Conservation (phyloP, 2,329 filamentous ascomycete species). For the Chaetomiaceae sp. region DNA sequence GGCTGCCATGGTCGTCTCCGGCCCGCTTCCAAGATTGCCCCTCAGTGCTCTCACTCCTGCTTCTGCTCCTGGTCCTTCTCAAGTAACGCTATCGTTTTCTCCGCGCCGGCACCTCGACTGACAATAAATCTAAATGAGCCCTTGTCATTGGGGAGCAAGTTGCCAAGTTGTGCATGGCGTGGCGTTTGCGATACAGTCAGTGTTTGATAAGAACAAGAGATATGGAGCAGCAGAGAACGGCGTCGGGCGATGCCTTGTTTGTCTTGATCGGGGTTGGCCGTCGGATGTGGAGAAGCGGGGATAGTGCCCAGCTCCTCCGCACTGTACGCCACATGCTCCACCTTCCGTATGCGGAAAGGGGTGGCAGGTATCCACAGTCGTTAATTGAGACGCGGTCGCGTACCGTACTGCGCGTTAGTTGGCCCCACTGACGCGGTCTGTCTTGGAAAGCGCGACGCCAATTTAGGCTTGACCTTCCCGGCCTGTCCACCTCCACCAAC, state of each 20-base stretch:
- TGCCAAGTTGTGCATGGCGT: too few relatives aligned
- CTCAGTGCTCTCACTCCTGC: too few relatives aligned
- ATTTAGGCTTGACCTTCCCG: constrained; percentile 15
- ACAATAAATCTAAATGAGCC: neutral
- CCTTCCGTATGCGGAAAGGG: neutral
- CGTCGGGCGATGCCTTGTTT: constrained; percentile 12
- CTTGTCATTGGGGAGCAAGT: neutral
- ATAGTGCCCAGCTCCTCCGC: too few relatives aligned
- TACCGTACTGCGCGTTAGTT: too few relatives aligned
- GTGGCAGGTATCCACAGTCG: neutral
- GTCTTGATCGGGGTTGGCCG: neutral
- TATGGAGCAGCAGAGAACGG: neutral
- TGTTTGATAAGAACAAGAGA: neutral
- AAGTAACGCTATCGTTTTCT: constrained; percentile 28
- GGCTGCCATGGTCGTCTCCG: constrained; percentile 11
- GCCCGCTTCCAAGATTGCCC: too few relatives aligned
- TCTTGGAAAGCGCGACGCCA: constrained; percentile 10
- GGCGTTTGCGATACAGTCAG: too few relatives aligned
- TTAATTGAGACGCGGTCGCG: constrained; percentile 23
- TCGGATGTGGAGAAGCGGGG: too few relatives aligned
- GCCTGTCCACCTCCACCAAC: constrained; percentile 17
- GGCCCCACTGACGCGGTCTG: constrained; percentile 23
- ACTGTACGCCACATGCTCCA: too few relatives aligned
- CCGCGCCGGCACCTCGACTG: neutral
- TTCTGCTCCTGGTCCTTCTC: too few relatives aligned